Base-by-base conservation (phyloP, 176 grass and related monocot genomes). In the Musa beccarii region DNA sequence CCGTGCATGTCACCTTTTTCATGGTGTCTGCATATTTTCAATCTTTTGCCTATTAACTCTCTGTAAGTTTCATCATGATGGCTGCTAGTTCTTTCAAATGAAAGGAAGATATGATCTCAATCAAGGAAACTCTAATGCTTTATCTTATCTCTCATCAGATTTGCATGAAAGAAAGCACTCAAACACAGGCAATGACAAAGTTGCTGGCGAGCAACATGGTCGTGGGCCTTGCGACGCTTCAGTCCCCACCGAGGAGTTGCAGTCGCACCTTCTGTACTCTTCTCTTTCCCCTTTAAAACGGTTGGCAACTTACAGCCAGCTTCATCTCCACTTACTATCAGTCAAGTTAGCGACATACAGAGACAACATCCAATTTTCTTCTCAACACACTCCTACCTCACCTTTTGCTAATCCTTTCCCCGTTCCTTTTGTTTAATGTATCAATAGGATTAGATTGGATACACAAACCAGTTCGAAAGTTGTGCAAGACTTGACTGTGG, bases 161-260 rank as follows among this genome's bases (percentile, higher is more conserved):
- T 66, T 66, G 63, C 63, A 66, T 66, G 49, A 71, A 56, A 19
- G 8, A n/a, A 61, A 75, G 15, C 73, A 75, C 53, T 59, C 54
- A 43, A 12, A 26, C 17, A 14, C 59, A 75, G 54, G 23, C 25
- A 75, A 61, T 75, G 73, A 61, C 61, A 16, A n/a, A 34, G 53
- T 54, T 75, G 23, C 54, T 20, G 73, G 49, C 61, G 26, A 56
- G 54, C 22, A 61, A 59, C 26, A 59, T 49, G 73, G 12, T 59
- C 1, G n/a, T 61, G 71, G n/a, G 13, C 28, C 71, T 43, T 43
- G 4, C 34, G 0, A 43, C 4, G 29, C 29, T 34, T 34, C 29
- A 34, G 29, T 34, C 29, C 29, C 29, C 29, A 43, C 34, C 51
- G 43, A 49, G 73, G 16, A 43, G 53, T 61, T 66, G 5, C 54